A percentile compares a stretch with the other conserved stretches of the same genome.
Conservation (phyloP, 2,329 filamentous ascomycete species). For the Penicillium sp. region DNA sequence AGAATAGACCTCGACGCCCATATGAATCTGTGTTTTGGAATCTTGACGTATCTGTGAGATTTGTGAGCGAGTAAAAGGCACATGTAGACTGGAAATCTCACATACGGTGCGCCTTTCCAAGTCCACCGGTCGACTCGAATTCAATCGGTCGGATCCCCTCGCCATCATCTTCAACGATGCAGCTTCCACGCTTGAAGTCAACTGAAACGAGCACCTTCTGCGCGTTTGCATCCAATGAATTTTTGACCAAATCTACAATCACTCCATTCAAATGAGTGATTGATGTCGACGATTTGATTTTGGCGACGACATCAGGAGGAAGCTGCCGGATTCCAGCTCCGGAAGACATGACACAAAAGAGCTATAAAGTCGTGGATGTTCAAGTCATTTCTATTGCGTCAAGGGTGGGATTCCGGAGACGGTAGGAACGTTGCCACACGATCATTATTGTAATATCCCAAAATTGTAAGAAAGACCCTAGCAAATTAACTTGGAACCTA, state of each 20-base stretch:
- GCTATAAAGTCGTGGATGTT: slow-evolving; percentile 1
- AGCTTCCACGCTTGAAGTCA: slow-evolving; percentile 73
- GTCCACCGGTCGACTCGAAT: slow-evolving; percentile 66
- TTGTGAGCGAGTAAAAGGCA: slow-evolving; percentile 5
- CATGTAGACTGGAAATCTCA: background rate
- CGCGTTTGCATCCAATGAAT: slow-evolving; percentile 78
- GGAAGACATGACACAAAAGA: slow-evolving; percentile 25
- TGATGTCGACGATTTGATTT: slow-evolving; percentile 80
- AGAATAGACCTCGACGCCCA: slow-evolving; percentile 70
- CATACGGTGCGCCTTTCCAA: slow-evolving; percentile 71
- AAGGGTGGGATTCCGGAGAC: background rate
- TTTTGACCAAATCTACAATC: slow-evolving; percentile 70
- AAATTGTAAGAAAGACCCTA: background rate
- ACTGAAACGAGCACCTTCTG: slow-evolving; percentile 66
- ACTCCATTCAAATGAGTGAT: slow-evolving; percentile 73
- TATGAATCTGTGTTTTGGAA: slow-evolving; percentile 54
- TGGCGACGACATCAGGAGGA: slow-evolving; percentile 67
- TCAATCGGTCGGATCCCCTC: slow-evolving; percentile 70
- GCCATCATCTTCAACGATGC: slow-evolving; percentile 81
- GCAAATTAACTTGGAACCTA: background rate
- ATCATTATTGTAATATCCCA: slow-evolving; percentile 7
- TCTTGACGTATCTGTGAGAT: slow-evolving; percentile 72
- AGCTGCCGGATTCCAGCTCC: slow-evolving; percentile 60
- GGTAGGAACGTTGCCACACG: slow-evolving; percentile 5
- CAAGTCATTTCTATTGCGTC: slow-evolving; percentile 9